Evolutionary conservation across 2,329 filamentous ascomycete genomes (phyloP).

Genomic region (Xylariaceae sp.): DNA sequence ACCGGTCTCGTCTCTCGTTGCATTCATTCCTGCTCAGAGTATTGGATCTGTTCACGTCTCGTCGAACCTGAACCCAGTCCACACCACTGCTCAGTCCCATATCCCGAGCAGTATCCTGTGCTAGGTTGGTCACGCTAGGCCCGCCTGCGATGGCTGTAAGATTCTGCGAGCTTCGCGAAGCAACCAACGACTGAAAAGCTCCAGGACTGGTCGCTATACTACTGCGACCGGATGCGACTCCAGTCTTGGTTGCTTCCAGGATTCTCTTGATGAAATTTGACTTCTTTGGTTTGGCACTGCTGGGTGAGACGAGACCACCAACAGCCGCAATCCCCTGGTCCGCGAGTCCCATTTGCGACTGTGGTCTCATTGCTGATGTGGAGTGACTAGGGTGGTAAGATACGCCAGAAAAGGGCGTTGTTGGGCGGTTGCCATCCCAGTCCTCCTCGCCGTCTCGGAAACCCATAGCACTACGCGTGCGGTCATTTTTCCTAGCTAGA

Average conservation of each 20-base stretch:
- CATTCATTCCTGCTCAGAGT: conserved; percentile 86
- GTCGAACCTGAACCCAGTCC: conserved; percentile 96
- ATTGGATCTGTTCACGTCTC: conserved; percentile 93
- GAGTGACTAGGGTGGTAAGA: conserved; percentile 89
- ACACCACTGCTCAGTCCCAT: conserved; percentile 62
- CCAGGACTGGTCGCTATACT: conserved; percentile 66
- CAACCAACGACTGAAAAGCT: conserved; percentile 40
- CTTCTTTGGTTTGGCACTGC: conserved; percentile 61
- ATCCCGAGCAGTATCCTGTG: conserved; percentile 59
- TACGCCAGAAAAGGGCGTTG: conserved; percentile 69
- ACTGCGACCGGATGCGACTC: conserved; percentile 82
- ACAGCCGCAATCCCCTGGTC: conserved; percentile 66
- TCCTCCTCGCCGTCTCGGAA: conserved; percentile 47
- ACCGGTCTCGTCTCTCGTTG: conserved; percentile 79
- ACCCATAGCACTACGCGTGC: conserved; percentile 63
- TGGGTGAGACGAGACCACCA: conserved; percentile 70
- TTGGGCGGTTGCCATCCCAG: conserved; percentile 51
- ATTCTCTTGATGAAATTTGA: conserved; percentile 95
- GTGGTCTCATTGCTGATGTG: conserved; percentile 51
- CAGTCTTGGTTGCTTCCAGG: conserved; percentile 88
- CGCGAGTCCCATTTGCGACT: conserved; percentile 63
- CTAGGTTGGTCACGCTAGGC: conserved; percentile 34
- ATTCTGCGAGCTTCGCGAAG: conserved; percentile 38
- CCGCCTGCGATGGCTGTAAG: conserved; percentile 45
- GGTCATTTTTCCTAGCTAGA: conserved; percentile 69